Evolutionary conservation across 1,139 yeast genomes (phyloP).

Genomic region (Magnusiomyces magnusii): DNA sequence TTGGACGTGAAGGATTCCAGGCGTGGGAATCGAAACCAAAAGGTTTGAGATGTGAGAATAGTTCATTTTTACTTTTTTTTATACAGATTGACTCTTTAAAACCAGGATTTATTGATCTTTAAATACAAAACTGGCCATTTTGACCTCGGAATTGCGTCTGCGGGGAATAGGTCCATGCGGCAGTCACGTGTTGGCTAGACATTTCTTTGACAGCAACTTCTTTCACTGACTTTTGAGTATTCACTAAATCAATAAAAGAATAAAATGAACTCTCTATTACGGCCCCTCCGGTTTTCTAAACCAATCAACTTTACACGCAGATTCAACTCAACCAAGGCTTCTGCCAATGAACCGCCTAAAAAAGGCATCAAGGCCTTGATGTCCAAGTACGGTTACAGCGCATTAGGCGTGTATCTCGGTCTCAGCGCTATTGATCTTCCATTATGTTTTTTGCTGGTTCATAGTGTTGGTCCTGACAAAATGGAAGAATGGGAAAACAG

Average conservation of each 20-base stretch:
- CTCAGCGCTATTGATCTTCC: constrained; percentile 73
- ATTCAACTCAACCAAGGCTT: background rate
- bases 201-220: no score
- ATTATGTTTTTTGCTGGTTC: constrained; percentile 64
- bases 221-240: no score
- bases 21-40: constrained; percentile 22
- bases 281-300: background rate
- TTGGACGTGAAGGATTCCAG: constrained; percentile 52
- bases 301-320: background rate
- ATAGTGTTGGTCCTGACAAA: constrained; percentile 14
- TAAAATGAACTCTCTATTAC: no score
- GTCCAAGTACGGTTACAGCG: constrained; percentile 86
- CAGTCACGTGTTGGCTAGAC: no score
- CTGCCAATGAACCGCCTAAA: constrained; percentile 23
- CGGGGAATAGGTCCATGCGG: no score
- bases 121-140: no score
- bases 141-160: no score
- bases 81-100: no score
- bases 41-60: constrained; percentile 11
- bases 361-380: constrained; percentile 58
- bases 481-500: constrained; percentile 11
- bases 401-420: constrained; percentile 74
- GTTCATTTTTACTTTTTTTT: background rate
- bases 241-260: no score
- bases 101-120: no score